Conservation (phyloP, 2,329 filamentous ascomycete species). For the Massarina eburnea region DNA sequence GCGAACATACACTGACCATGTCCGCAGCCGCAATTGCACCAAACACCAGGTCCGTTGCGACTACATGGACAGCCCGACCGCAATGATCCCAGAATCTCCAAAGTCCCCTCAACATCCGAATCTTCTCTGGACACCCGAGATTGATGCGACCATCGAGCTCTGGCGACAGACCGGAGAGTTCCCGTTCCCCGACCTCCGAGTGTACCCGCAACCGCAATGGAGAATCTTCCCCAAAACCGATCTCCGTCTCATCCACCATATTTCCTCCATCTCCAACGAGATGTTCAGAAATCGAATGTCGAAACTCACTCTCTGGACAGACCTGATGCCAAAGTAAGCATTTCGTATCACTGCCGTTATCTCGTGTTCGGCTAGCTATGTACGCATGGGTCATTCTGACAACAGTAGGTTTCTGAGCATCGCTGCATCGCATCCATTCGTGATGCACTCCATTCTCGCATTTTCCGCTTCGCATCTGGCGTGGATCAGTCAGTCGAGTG, state of each 20-base stretch:
- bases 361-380: conserved; percentile 25
- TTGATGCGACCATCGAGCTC: conserved; percentile 75
- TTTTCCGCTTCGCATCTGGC: conserved; percentile 95
- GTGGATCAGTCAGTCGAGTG: conserved; percentile 80
- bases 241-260: conserved; percentile 85
- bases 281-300: conserved; percentile 75
- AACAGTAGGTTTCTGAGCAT: conserved; percentile 72
- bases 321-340: conserved; percentile 86
- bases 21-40: conserved; percentile 85
- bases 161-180: conserved; percentile 86
- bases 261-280: conserved; percentile 82
- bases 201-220: conserved; percentile 74
- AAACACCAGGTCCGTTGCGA: conserved; percentile 99
- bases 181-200: conserved; percentile 78
- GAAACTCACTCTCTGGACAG: conserved; percentile 88
- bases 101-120: conserved; percentile 57
- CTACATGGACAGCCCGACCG: conserved; percentile 83
- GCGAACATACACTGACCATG: conserved; percentile 20
- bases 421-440: conserved; percentile 78
- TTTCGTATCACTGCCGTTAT: conserved; percentile 19
- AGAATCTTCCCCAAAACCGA: conserved; percentile 75
- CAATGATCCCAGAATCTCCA: conserved; percentile 59
- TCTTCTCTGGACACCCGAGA: conserved; percentile 83
- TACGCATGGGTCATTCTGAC: conserved; percentile 31
- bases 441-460: conserved; percentile 90